Evolutionary conservation across 305 asterid species (phyloP).

Genomic region (Fraxinus albicans): DNA sequence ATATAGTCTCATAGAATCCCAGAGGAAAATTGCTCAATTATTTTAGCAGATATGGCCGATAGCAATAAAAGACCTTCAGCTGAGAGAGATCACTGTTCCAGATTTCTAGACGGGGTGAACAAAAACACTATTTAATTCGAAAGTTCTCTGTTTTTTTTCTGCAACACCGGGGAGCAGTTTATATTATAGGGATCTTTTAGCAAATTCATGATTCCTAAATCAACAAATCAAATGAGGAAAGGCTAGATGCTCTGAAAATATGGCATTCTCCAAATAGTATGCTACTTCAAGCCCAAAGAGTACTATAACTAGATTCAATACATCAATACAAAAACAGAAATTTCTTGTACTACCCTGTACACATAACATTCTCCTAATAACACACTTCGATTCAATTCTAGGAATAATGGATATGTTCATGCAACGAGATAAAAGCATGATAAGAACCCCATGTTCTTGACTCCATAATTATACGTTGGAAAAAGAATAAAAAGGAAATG

Average conservation of each 20-base stretch:
- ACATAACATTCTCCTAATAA: not conserved
- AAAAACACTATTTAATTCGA: not conserved
- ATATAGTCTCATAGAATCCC: not conserved
- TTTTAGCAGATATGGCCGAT: not conserved
- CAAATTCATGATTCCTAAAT: not conserved
- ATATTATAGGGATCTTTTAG: not conserved
- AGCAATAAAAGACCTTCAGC: not conserved
- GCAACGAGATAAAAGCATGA: not conserved
- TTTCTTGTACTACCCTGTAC: not conserved
- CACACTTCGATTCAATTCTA: too few species aligned
- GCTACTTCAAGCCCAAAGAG: not conserved
- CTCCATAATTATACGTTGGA: not conserved
- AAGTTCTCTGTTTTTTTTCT: not conserved
- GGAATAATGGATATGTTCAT: not conserved
- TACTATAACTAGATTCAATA: not conserved
- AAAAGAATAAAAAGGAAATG: not conserved
- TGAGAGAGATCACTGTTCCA: not conserved
- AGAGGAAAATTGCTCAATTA: not conserved
- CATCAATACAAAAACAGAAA: not conserved
- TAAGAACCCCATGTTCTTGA: not conserved
- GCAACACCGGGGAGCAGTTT: not conserved
- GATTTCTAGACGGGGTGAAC: not conserved
- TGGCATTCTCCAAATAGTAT: not conserved
- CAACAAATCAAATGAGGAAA: not conserved
- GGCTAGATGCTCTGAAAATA: not conserved